phyloP scores from a whole-genome alignment of 2,329 filamentous ascomycete genomes.

The Fusarium phyllophilum region DNA sequence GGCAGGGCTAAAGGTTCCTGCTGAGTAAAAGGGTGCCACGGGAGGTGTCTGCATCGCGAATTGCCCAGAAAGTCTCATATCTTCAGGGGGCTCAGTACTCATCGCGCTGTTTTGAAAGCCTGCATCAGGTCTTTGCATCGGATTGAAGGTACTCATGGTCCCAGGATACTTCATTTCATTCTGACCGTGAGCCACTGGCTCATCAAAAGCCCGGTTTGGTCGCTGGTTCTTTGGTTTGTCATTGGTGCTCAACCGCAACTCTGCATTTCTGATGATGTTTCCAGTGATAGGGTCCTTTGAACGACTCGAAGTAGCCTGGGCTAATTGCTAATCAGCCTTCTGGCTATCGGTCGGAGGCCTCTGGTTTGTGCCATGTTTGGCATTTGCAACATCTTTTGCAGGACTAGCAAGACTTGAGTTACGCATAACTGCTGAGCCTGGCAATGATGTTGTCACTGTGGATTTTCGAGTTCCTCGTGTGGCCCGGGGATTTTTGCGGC shows the following conservation, averaged over 20 bases:
- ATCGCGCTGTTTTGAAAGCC: not conserved
- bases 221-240: slow-evolving; percentile 13
- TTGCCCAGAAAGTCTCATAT: not conserved
- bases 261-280: slow-evolving; percentile 5
- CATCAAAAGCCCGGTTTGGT: not conserved
- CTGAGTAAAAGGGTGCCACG: slow-evolving; percentile 5
- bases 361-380: not conserved
- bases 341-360: slow-evolving; percentile 13
- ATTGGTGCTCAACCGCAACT: not conserved
- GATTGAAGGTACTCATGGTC: not conserved
- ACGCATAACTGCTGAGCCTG: slow-evolving; percentile 32
- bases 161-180: not conserved
- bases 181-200: not conserved
- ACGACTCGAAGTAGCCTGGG: slow-evolving; percentile 13
- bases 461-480: slow-evolving; percentile 11
- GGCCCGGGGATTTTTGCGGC: slow-evolving; percentile 22
- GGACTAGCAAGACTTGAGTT: slow-evolving; percentile 27
- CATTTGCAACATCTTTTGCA: not conserved
- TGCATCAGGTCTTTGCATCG: not conserved
- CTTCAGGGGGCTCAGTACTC: not conserved
- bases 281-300: not conserved
- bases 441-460: slow-evolving; percentile 36
- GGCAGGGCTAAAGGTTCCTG: not conserved
- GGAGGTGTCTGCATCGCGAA: not conserved
- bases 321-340: slow-evolving; percentile 40